Conservation (phyloP, 2,329 filamentous ascomycete species). For the Sordariomycetes sp. region DNA sequence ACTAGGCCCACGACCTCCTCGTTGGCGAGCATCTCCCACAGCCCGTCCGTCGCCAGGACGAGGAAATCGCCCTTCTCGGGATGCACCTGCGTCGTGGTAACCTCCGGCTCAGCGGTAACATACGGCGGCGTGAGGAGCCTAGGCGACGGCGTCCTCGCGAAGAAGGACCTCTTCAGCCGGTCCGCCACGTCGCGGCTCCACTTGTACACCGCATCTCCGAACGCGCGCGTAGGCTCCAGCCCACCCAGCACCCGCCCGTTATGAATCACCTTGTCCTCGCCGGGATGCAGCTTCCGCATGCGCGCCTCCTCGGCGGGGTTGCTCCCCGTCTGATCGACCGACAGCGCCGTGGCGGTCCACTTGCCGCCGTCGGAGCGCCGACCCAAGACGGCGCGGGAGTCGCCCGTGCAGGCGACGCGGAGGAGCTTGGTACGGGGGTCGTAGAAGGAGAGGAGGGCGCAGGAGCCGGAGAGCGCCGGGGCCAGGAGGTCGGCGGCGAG, state of each 20-base stretch:
- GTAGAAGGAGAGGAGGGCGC: constrained; percentile 91
- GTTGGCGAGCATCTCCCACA: constrained; percentile 99
- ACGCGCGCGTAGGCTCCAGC: constrained; percentile 84
- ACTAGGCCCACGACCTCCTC: constrained; percentile 96
- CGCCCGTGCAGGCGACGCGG: constrained; percentile 88
- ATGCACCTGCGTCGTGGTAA: constrained; percentile 85
- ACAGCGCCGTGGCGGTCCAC: constrained; percentile 84
- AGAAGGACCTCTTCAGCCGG: constrained; percentile 73
- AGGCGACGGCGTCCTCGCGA: constrained; percentile 65
- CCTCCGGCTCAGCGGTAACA: constrained; percentile 87
- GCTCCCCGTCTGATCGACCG: constrained; percentile 84
- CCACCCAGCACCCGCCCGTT: constrained; percentile 87
- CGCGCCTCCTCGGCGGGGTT: constrained; percentile 76
- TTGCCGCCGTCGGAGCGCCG: constrained; percentile 67
- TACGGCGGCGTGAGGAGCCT: constrained; percentile 87
- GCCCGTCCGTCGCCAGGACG: constrained; percentile 88
- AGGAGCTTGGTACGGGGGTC: constrained; percentile 77
- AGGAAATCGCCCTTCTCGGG: constrained; percentile 88
- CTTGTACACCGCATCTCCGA: constrained; percentile 95
- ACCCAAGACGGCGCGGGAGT: constrained; percentile 89
- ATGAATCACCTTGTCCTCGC: constrained; percentile 73
- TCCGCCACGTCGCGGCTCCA: constrained; percentile 80
- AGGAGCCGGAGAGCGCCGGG: constrained; percentile 91
- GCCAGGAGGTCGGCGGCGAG: constrained; percentile 84
- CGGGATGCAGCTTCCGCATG: constrained; percentile 75